Percentiles rank a stretch among this genome's conserved stretches.
phyloP scores from a whole-genome alignment of 208 protist species.

The Leishmania martiniquensis region DNA sequence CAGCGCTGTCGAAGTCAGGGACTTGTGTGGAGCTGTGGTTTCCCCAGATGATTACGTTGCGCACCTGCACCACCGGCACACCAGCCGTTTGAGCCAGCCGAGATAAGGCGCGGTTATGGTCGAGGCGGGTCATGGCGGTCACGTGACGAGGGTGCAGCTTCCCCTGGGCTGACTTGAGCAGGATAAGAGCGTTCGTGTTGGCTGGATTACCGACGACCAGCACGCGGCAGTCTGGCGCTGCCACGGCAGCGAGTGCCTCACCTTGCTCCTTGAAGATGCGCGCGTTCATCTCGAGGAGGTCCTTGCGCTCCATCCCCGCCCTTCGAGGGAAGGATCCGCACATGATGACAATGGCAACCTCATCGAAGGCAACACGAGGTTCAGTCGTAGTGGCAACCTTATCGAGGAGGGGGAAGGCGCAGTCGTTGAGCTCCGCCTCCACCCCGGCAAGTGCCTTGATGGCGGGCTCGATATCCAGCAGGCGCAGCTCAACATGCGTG shows the following conservation, averaged over 20 bases:
- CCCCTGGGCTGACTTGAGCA: constrained; percentile 73
- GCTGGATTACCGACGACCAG: constrained; percentile 98
- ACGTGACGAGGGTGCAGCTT: constrained; percentile 91
- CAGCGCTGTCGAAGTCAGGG: constrained; percentile 91
- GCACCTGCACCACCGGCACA: constrained; percentile 69
- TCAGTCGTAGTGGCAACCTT: constrained; percentile 78
- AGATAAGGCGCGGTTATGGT: constrained; percentile 95
- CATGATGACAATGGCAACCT: constrained; percentile 82
- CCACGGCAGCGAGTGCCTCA: constrained; percentile 86
- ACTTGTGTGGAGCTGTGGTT: constrained; percentile 96
- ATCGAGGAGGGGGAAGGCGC: constrained; percentile 91
- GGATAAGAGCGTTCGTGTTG: constrained; percentile 97
- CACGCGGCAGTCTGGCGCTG: constrained; percentile 75
- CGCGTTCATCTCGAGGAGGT: constrained; percentile 95
- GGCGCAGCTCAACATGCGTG: constrained; percentile 90
- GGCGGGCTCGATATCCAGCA: constrained; percentile 90
- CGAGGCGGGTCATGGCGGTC: constrained; percentile 95
- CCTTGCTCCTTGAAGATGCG: constrained; percentile 97
- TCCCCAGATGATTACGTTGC: constrained; percentile 96
- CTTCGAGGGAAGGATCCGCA: constrained; percentile 90
- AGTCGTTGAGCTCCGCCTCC: constrained; percentile 94
- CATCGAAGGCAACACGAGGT: constrained; percentile 80
- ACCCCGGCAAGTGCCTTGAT: constrained; percentile 85
- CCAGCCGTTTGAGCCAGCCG: constrained; percentile 81
- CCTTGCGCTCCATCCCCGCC: constrained; percentile 96